phyloP scores from a whole-genome alignment of 2,329 filamentous ascomycete genomes.

The Calcarisporium arbuscula region DNA sequence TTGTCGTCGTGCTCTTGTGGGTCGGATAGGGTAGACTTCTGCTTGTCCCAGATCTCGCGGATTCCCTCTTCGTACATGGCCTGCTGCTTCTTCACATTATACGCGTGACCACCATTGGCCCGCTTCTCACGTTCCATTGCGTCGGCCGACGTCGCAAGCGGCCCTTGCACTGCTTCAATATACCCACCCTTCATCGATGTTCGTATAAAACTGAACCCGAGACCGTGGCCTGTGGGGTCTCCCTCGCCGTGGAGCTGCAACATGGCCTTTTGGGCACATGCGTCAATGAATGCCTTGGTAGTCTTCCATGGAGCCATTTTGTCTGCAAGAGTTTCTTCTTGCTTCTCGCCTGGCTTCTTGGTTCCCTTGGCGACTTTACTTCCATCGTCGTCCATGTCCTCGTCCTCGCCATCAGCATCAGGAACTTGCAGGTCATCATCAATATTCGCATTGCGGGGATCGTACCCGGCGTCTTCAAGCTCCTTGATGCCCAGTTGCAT shows the following conservation, averaged over 20 bases:
- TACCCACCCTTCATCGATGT: conserved; percentile 98
- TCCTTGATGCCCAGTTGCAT: conserved; percentile 95
- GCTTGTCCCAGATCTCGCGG: conserved; percentile 83
- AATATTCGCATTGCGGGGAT: conserved; percentile 52
- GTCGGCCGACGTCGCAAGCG: conserved; percentile 65
- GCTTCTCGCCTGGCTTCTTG: conserved; percentile 41
- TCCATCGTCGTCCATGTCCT: conserved; percentile 38
- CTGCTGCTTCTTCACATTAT: conserved; percentile 94
- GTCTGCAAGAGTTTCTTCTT: conserved; percentile 70
- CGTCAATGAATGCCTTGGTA: conserved; percentile 92
- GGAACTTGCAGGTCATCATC: conserved; percentile 60
- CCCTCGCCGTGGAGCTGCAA: conserved; percentile 89
- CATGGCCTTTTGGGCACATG: conserved; percentile 94
- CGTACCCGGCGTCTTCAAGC: conserved; percentile 85
- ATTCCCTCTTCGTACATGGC: conserved; percentile 89
- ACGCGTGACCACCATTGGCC: conserved; percentile 88
- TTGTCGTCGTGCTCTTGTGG: conserved; percentile 59
- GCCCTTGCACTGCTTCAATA: conserved; percentile 69
- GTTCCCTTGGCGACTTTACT: conserved; percentile 30
- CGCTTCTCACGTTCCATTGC: conserved; percentile 83
- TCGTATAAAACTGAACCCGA: conserved; percentile 95
- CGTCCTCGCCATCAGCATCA: conserved; percentile 55
- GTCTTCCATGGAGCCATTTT: conserved; percentile 95
- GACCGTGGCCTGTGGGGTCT: conserved; percentile 86
- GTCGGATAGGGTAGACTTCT: conserved; percentile 72